phyloP scores from a whole-genome alignment of 257 asterid genomes.

The Pogostemon cablin region DNA sequence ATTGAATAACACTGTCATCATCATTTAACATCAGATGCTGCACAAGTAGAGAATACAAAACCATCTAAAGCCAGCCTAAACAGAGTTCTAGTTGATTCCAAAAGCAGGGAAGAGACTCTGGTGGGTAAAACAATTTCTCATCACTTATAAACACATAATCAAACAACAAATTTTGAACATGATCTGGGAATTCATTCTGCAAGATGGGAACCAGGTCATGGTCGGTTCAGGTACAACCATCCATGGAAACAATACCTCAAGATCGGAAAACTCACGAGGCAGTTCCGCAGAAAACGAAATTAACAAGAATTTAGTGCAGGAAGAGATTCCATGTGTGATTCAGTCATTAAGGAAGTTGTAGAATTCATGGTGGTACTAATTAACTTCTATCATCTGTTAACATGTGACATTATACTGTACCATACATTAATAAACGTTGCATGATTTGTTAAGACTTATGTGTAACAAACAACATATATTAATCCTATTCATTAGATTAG shows the following conservation, averaged over 20 bases:
- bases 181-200: slow-evolving; percentile 42
- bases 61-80: slow-evolving; percentile 36
- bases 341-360: too few relatives aligned
- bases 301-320: not conserved
- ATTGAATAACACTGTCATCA: slow-evolving; percentile 5
- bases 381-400: too few relatives aligned
- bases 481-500: too few relatives aligned
- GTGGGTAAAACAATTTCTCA: slow-evolving; percentile 41
- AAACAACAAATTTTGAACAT: not conserved
- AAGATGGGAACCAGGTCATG: slow-evolving; percentile 90
- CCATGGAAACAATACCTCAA: slow-evolving; percentile 87
- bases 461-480: too few relatives aligned
- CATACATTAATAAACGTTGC: too few relatives aligned
- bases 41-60: slow-evolving; percentile 26
- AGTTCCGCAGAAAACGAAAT: slow-evolving; percentile 24
- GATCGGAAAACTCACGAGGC: slow-evolving; percentile 63
- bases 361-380: too few relatives aligned
- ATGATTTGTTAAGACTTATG: too few relatives aligned
- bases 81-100: slow-evolving; percentile 59
- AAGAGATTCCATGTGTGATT: slow-evolving; percentile 27
- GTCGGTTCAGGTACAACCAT: slow-evolving; percentile 67
- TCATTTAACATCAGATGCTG: slow-evolving; percentile 33
- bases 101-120: slow-evolving; percentile 63
- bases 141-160: not conserved
- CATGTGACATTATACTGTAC: too few relatives aligned